Evolutionary conservation across 1,284 basidiomycete genomes (phyloP).

Genomic region (Ustilago shanxiensis): DNA sequence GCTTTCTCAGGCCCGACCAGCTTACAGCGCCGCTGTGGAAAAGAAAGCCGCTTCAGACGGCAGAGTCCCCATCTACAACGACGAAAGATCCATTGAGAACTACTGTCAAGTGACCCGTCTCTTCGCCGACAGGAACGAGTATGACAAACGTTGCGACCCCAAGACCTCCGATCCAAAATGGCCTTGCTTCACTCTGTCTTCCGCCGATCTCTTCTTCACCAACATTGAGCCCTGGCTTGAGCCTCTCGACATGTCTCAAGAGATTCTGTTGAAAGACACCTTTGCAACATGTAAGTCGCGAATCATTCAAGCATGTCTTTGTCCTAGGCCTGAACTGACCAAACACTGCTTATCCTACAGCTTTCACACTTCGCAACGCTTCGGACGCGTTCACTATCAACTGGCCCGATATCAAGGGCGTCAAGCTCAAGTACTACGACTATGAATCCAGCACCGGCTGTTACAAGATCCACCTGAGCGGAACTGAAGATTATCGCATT

Average conservation of each 20-base stretch:
- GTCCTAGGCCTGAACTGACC: background rate
- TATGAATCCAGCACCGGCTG: slow-evolving; percentile 24
- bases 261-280: background rate
- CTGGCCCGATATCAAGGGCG: background rate
- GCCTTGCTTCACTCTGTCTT: slow-evolving; percentile 14
- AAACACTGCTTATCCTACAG: background rate
- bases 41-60: background rate
- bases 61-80: background rate
- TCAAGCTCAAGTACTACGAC: slow-evolving; percentile 11
- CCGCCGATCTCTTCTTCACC: background rate
- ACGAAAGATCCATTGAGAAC: background rate
- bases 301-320: background rate
- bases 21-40: background rate
- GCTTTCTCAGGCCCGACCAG: background rate
- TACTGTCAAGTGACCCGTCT: background rate
- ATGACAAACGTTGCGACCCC: slow-evolving; percentile 5
- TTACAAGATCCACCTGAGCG: slow-evolving; percentile 20
- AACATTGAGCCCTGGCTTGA: slow-evolving; percentile 3
- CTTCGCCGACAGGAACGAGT: background rate
- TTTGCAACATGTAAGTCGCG: background rate
- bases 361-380: slow-evolving; percentile 14
- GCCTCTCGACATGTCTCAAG: slow-evolving; percentile 1
- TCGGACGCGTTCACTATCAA: slow-evolving; percentile 4
- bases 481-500: background rate
- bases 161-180: background rate